Evolutionary conservation across 345 rosid genomes (phyloP).

Genomic region (Aquilaria malaccensis): DNA sequence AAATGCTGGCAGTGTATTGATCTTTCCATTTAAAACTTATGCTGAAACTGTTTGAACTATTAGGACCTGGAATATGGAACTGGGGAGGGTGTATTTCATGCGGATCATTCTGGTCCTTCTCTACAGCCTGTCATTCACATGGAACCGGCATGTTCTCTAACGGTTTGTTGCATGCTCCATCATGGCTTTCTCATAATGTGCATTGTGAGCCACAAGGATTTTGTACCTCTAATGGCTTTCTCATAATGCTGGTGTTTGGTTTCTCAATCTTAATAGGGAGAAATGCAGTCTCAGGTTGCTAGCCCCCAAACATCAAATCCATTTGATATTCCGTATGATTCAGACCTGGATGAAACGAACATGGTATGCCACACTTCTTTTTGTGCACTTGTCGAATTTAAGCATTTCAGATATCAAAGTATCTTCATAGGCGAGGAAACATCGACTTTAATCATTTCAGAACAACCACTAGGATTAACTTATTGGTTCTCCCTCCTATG

Average conservation of each 20-base stretch:
- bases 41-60: constrained; percentile 17
- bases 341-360: constrained; percentile 45
- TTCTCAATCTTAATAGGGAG: constrained; percentile 36
- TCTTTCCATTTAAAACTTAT: constrained; percentile 8
- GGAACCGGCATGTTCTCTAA: constrained; percentile 29
- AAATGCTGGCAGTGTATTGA: constrained; percentile 3
- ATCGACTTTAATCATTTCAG: too few relatives aligned
- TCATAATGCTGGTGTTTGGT: constrained; percentile 4
- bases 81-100: constrained; percentile 20
- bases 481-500: too few relatives aligned
- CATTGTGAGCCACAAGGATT: background rate
- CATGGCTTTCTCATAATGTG: background rate
- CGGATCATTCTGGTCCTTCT: constrained; percentile 25
- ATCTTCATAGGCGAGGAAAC: too few relatives aligned
- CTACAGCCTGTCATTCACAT: constrained; percentile 21
- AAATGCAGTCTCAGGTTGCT: constrained; percentile 25
- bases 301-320: constrained; percentile 71
- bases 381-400: too few relatives aligned
- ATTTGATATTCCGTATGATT: constrained; percentile 82
- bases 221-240: background rate
- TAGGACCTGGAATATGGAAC: constrained; percentile 32
- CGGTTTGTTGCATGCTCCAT: constrained; percentile 26
- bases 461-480: too few relatives aligned
- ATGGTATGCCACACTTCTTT: constrained; percentile 41
- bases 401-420: too few relatives aligned